Evolutionary conservation across 345 rosid species (phyloP), one percentile per base, ranked within the genome.

Genomic region (Anastatica hierochuntica): DNA sequence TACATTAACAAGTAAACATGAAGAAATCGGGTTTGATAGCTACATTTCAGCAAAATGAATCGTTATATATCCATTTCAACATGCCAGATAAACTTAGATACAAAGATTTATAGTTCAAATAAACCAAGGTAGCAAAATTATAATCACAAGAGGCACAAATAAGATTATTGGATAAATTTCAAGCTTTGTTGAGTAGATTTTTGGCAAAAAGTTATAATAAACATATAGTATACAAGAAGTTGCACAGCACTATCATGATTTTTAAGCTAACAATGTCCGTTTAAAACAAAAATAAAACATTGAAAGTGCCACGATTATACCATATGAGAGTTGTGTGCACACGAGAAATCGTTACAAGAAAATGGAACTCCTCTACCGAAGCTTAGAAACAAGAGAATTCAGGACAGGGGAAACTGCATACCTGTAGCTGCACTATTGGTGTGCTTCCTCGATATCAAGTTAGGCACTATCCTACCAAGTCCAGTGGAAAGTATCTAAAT

Each of bases 341-440:
- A 44, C 30, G 11, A 44, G 17, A 44, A 17, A 44, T 23, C n/a
- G 33, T 44, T 11, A 24, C 21, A 21, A 23, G 50, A 45, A 26
- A 8, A 8, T 5, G n/a, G 24, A 29, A 14, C 52, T 29, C 20
- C 52, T 8, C 19, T 10, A 27, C 11, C 11, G 14, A 13, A 47
- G 37, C 37, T 13, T 47, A 43, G 4, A 38, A 53, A 21, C 6
- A 42, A 30, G 15, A 43, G 30, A 19, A 26, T 30, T 19, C 4
- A 17, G 43, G 59, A 16, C n/a, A 13, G 37, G 37, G 14, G 10
- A 49, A 14, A 24, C 19, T 9, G 49, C 34, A 44, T 66, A 92
- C 98, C 86, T 62, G 98, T 92, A 58, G 98, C 98, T 9, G 98
- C 98, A 48, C 90, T 88, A 57, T 94, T 94, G 31, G 97, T 94